Percentiles rank a stretch among this genome's conserved stretches.
Evolutionary conservation across 2,329 filamentous ascomycete species (phyloP).

Genomic region (Nannizzia gypsea): DNA sequence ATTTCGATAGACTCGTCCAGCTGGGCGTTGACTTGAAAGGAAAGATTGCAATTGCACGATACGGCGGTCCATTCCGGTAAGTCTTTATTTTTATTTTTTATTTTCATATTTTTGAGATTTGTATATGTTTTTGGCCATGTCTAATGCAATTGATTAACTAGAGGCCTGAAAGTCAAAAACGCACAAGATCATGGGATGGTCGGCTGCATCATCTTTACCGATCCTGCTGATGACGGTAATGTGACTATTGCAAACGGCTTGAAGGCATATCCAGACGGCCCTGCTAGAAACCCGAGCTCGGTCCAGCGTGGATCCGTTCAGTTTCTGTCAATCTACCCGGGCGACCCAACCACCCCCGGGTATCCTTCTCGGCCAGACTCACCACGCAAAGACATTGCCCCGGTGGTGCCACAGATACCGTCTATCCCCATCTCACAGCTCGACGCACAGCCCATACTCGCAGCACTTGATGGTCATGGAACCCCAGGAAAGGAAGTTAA

Average conservation of each 20-base stretch:
- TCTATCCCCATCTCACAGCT: constrained; percentile 23
- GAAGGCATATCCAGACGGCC: constrained; percentile 32
- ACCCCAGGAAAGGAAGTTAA: constrained; percentile 22
- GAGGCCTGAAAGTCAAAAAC: constrained; percentile 40
- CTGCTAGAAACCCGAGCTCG: constrained; percentile 35
- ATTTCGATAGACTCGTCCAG: constrained; percentile 34
- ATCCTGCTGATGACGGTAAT: constrained; percentile 37
- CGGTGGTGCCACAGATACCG: constrained; percentile 24
- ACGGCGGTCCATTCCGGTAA: constrained; percentile 31
- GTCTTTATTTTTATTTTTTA: too few relatives aligned
- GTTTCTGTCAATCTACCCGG: constrained; percentile 19
- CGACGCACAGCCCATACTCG: constrained; percentile 23
- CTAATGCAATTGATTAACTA: constrained; percentile 8
- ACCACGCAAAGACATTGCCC: constrained; percentile 19
- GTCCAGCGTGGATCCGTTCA: constrained; percentile 38
- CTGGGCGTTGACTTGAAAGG: constrained; percentile 36
- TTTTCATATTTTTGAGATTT: not conserved
- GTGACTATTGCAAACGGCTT: constrained; percentile 38
- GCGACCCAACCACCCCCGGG: constrained; percentile 23
- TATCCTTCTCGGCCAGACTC: constrained; percentile 23
- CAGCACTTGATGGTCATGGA: constrained; percentile 26
- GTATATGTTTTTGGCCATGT: not conserved
- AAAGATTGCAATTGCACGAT: constrained; percentile 39
- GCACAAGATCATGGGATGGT: constrained; percentile 36
- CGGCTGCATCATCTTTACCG: constrained; percentile 36